Conservation (phyloP, 768 basidiomycete genomes). For the Lactarius sanguifluus region DNA sequence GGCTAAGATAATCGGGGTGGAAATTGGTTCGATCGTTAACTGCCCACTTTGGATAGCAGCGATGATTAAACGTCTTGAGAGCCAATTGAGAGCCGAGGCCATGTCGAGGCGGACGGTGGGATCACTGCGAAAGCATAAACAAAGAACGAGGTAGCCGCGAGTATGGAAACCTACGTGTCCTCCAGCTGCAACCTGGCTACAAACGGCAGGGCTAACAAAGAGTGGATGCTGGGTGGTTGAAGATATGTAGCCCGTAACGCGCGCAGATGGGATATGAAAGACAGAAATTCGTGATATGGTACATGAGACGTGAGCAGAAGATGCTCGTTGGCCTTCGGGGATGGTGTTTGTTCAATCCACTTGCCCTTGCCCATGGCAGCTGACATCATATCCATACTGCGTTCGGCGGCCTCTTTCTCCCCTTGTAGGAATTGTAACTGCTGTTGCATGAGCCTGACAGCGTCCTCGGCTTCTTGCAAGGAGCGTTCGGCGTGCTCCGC, state of each 20-base stretch:
- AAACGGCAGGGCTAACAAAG: constrained; percentile 77
- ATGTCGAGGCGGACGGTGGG: constrained; percentile 89
- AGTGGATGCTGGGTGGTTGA: constrained; percentile 64
- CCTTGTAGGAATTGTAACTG: constrained; percentile 76
- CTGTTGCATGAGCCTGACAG: constrained; percentile 77
- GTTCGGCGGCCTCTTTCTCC: constrained; percentile 64
- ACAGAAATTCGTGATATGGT: constrained; percentile 78
- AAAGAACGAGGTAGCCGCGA: constrained; percentile 23
- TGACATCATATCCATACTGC: constrained; percentile 49
- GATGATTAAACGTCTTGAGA: constrained; percentile 82
- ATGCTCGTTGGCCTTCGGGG: constrained; percentile 33
- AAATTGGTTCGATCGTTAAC: constrained; percentile 84
- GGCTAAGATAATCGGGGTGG: constrained; percentile 57
- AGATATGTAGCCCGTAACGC: constrained; percentile 60
- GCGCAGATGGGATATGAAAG: constrained; percentile 77
- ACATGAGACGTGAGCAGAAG: constrained; percentile 65
- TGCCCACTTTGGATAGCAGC: constrained; percentile 86
- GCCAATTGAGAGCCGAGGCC: constrained; percentile 93
- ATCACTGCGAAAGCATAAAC: constrained; percentile 54
- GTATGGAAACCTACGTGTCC: constrained; percentile 72
- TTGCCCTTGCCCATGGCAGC: constrained; percentile 66
- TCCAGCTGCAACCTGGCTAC: constrained; percentile 71
- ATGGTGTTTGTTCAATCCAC: constrained; percentile 50
- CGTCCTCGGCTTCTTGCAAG: constrained; percentile 81
- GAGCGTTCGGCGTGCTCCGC: constrained; percentile 75